Percentiles rank a stretch among this genome's conserved stretches.
Conservation (phyloP, 169 alveolate species). For the Plasmodium relictum region DNA sequence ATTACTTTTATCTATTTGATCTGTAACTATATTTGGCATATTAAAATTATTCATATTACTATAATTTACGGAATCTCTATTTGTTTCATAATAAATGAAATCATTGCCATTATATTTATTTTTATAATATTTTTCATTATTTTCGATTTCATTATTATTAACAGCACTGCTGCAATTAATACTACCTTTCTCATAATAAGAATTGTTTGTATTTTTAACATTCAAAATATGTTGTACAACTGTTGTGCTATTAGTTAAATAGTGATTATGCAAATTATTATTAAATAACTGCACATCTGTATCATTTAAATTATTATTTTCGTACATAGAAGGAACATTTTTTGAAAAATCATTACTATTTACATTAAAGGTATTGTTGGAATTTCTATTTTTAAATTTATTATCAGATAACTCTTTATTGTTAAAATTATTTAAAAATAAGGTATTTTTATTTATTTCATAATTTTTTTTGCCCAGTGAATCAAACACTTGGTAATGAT, state of each 20-base stretch:
- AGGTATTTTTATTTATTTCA: constrained; percentile 31
- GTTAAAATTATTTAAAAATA: constrained; percentile 26
- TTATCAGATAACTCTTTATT: constrained; percentile 11
- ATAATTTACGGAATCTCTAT: background rate
- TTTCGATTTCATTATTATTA: background rate
- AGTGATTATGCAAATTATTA: background rate
- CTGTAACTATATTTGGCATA: background rate
- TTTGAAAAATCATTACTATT: background rate
- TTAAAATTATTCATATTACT: background rate
- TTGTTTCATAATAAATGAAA: background rate
- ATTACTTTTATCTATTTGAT: background rate
- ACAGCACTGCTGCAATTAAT: background rate
- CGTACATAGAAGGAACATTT: background rate
- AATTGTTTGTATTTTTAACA: background rate
- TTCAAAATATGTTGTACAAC: background rate
- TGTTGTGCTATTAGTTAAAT: background rate
- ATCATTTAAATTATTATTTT: background rate
- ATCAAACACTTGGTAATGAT: constrained; percentile 10
- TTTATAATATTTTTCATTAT: background rate
- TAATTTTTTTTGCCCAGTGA: constrained; percentile 15
- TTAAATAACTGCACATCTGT: background rate
- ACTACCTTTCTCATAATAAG: background rate
- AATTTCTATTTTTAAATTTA: constrained; percentile 6
- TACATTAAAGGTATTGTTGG: background rate
- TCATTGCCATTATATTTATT: background rate